Evolutionary conservation across 1,139 yeast species (phyloP), one percentile per base, ranked within the genome.

Genomic region (Yamadazyma buinensis): DNA sequence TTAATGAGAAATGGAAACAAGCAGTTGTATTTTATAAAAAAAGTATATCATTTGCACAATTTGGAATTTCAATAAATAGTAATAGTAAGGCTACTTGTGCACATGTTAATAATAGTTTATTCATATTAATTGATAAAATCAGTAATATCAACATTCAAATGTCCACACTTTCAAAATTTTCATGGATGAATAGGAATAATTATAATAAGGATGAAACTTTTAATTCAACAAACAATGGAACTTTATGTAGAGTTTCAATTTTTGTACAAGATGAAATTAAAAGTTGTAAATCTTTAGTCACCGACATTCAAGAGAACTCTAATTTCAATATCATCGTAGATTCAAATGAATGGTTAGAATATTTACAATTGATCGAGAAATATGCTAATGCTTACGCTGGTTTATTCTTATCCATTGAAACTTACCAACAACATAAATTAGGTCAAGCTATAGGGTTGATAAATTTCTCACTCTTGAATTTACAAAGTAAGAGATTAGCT

Each of bases 371-470:
- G 3, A 48, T 64, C 25, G 59, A 59, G 30, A 63, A 59, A 32
- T 70, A 69, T 45, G 54, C 64, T 4, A 47, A 52, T 15, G 72
- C 72, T 0, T 67, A 68, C 38, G 67, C 73, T 23, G 75, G 71
- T 0, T 46, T 66, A 27, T 70, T 68, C 39, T 52, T 68, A 15
- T 52, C 74, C 0, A 61, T 68, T 26, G 75, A 69, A 38, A 52
- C 58, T 34, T 68, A 70, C 42, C 71, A 65, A 39, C 64, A 67
- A 32, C 52, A 57, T 32, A 58, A 61, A 35, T 33, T 68, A 9
- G 76, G 76, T 1, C 60, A 57, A 27, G 72, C 75, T 1, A 55
- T 70, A 15, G 76, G 76, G 0, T 47, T 69, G 14, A 47, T 67
- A 5, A 65, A 67, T 35, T 67, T 55, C 34, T 51, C 72, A 19